These are phyloP conservation scores for Talaromyces albobiverticillius DNA, from an alignment of 2,329 filamentous ascomycete species.

Conservation along the genomic window DNA sequence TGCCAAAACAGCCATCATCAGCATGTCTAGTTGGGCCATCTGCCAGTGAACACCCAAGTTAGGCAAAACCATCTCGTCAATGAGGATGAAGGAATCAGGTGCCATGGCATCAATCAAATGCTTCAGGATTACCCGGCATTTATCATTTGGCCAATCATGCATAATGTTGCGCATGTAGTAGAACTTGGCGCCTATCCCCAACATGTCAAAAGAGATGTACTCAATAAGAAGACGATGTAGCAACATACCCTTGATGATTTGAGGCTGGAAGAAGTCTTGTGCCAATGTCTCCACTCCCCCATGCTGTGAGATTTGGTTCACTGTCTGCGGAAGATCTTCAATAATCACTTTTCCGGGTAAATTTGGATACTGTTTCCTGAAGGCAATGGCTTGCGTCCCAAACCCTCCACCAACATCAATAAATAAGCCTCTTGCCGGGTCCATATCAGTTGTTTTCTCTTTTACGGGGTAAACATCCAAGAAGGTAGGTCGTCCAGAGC, in stretches of 20 bases:
- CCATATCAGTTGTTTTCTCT: not conserved
- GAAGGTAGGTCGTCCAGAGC: not conserved
- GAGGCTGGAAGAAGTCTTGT: constrained; percentile 15
- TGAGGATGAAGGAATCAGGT: constrained; percentile 33
- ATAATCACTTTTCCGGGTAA: constrained; percentile 5
- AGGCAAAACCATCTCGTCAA: constrained; percentile 42
- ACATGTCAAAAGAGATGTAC: not conserved
- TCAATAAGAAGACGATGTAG: not conserved
- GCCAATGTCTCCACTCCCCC: constrained; percentile 4
- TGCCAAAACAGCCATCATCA: constrained; percentile 34
- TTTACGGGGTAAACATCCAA: not conserved
- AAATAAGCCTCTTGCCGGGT: constrained; percentile 3
- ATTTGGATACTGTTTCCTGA: not conserved
- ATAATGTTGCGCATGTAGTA: constrained; percentile 11
- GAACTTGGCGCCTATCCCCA: constrained; percentile 6
- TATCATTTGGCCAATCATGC: constrained; percentile 5
- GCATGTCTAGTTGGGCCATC: constrained; percentile 31
- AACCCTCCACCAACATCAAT: constrained; percentile 5
- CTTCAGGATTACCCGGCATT: not conserved
- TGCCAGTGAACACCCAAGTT: constrained; percentile 27
- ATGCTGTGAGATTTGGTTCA: not conserved
- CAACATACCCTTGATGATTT: constrained; percentile 14
- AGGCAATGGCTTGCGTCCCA: not conserved
- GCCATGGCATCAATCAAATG: not conserved
- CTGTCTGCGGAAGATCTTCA: not conserved